Base-by-base conservation (phyloP, 1,284 basidiomycete species). In the Ustilago loliicola region DNA sequence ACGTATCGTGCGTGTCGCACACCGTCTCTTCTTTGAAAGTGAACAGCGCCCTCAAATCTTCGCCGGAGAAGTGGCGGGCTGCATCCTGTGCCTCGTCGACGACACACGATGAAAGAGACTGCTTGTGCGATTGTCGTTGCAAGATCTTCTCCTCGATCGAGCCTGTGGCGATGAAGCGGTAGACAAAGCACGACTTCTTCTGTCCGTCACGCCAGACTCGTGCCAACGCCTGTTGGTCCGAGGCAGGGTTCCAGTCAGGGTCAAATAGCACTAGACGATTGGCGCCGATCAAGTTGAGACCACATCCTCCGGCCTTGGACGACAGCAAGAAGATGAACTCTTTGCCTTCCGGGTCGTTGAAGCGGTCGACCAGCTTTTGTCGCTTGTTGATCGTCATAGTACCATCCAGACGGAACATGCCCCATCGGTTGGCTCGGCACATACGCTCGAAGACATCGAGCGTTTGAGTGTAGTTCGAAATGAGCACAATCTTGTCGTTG, bases 61-160 rank as follows among this genome's bases (percentile, higher is more conserved):
- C 95, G 57, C 93, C 86, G 0, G 95, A 96, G 88, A 98, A 99
- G 87, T 98, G 96, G 1, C 96, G 92, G 72, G 97, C 96, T 0
- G 94, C 91, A 83, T 97, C 94, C 87, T 97, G 93, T 75, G 95
- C 96, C 86, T 98, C 95, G 86, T 99, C 96, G 13, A 99, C 96
- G 4, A 99, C 96, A 25, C 95, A 95, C 0, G 96, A 95, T 0
- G 97, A 99, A 2, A 99, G 90, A 3, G 96, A 94, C 87, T 98
- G 95, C 87, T 99, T 99, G 84, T 93, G 93, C 48, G 96, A 95
- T 68, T 87, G 87, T 4, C 87, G 94, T 87, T 98, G 95, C 87
- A 97, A 95, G 74, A 98, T 97, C 89, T 98, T 99, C 87, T 99
- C 97, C 87, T 99, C 97, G 77, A 99, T 98, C 1, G 96, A 97